These are phyloP conservation scores for Chlamydomonas eustigma DNA, from an alignment of 139 green algal species.

Conservation along the genomic window DNA sequence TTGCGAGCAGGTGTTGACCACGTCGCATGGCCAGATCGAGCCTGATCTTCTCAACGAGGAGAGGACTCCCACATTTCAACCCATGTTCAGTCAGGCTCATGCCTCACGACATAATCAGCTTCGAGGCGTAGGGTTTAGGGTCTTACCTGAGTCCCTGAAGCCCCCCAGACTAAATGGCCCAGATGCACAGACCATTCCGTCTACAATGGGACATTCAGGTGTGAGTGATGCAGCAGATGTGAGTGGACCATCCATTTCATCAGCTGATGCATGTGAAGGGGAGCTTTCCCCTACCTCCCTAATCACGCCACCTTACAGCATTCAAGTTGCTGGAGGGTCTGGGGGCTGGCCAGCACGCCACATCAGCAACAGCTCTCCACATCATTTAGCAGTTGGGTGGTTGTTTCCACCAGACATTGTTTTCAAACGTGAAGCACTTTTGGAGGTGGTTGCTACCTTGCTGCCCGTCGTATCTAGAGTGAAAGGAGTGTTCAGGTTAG, in stretches of 20 bases:
- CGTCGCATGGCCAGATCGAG: neutral
- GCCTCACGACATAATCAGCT: neutral
- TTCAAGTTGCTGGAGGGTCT: too few species aligned
- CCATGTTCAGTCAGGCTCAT: neutral
- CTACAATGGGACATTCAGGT: too few species aligned
- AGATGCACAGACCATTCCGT: too few species aligned
- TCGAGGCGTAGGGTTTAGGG: too few species aligned
- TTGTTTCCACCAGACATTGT: constrained; percentile 25
- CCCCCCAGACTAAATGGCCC: too few species aligned
- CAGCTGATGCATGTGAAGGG: too few species aligned
- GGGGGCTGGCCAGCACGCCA: neutral
- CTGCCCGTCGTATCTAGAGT: constrained; percentile 8
- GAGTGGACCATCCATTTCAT: too few species aligned
- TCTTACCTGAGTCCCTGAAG: too few species aligned
- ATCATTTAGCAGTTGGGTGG: constrained; percentile 32
- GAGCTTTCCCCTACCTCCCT: too few species aligned
- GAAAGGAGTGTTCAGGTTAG: constrained; percentile 44
- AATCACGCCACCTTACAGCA: too few species aligned
- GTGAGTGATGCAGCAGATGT: too few species aligned
- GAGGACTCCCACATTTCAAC: constrained; percentile 16
- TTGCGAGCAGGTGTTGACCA: constrained; percentile 16
- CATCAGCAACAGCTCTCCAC: neutral
- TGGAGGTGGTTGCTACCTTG: constrained; percentile 21
- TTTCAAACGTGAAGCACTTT: constrained; percentile 26
- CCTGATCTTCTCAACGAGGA: constrained; percentile 17